Conservation (phyloP, 495 filamentous ascomycete genomes). For the Aspergillus funiculosus region DNA sequence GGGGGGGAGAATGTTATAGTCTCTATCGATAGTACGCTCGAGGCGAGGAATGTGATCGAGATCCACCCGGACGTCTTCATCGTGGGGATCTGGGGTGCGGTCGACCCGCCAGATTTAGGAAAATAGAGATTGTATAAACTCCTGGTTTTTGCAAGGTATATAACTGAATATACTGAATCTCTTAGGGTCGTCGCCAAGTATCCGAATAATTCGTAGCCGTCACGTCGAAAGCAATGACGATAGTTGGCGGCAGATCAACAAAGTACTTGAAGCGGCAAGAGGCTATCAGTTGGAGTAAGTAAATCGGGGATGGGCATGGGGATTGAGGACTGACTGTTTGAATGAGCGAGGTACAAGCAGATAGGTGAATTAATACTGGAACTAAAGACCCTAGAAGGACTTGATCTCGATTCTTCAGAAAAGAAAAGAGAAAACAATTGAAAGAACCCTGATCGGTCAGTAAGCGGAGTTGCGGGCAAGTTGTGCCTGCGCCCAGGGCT, state of each 20-base stretch:
- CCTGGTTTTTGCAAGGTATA: not conserved
- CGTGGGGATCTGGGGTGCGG: constrained; percentile 15
- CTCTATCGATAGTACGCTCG: constrained; percentile 28
- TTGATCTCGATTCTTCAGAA: not conserved
- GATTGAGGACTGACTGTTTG: constrained; percentile 1
- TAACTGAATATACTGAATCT: not conserved
- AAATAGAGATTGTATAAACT: not conserved
- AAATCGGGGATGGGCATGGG: not conserved
- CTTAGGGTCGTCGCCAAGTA: not conserved
- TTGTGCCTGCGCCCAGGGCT: constrained; percentile 12
- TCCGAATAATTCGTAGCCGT: not conserved
- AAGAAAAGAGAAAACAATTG: not conserved
- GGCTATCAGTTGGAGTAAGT: not conserved
- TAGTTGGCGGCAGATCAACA: constrained; percentile 31
- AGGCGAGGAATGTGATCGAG: constrained; percentile 33
- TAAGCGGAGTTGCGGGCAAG: constrained; percentile 4
- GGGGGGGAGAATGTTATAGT: constrained; percentile 29
- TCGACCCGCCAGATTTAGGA: constrained; percentile 6
- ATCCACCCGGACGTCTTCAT: constrained; percentile 40
- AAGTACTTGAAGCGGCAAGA: constrained; percentile 35
- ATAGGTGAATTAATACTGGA: not conserved
- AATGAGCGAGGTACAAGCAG: not conserved
- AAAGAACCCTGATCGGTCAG: constrained; percentile 16
- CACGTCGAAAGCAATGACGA: constrained; percentile 3
- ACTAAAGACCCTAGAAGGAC: not conserved